Conservation (phyloP, 306 rosid species). For the Cucurbita ficifolia region DNA sequence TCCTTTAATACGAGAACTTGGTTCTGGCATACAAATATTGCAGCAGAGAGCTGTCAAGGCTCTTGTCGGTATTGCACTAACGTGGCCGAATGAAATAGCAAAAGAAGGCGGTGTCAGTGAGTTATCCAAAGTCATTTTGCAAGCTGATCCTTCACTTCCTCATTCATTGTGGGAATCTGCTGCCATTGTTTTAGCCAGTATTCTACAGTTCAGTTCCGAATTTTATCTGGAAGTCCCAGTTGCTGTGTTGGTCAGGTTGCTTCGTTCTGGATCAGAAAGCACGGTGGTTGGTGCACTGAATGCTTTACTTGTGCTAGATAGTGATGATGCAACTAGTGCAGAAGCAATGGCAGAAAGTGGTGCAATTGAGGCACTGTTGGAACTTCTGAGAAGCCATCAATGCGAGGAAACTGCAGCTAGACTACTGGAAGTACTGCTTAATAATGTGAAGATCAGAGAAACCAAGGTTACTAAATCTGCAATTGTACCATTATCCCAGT, state of each 20-base stretch:
- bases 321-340: conserved; percentile 85
- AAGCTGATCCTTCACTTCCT: conserved; percentile 89
- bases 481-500: conserved; percentile 81
- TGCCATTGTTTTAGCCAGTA: conserved; percentile 82
- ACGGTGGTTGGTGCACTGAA: conserved; percentile 80
- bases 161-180: conserved; percentile 97
- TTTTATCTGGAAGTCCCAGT: conserved; percentile 93
- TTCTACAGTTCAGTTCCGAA: conserved; percentile 95
- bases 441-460: conserved; percentile 91
- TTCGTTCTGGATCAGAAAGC: conserved; percentile 85
- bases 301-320: conserved; percentile 91
- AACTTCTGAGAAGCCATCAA: conserved; percentile 86
- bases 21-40: conserved; percentile 79
- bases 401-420: conserved; percentile 93
- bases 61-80: conserved; percentile 75
- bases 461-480: conserved; percentile 85
- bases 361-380: conserved; percentile 96
- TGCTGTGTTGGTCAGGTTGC: conserved; percentile 91
- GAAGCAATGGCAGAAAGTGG: conserved; percentile 99
- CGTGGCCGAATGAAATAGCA: conserved; percentile 97
- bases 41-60: conserved; percentile 99
- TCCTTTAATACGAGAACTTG: conserved; percentile 77
- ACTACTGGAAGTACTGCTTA: conserved; percentile 81
- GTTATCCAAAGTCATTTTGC: conserved; percentile 84
- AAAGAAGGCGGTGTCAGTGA: conserved; percentile 91